A percentile compares a stretch with the other conserved stretches of the same genome.
Conservation (phyloP, 805 yeast genomes). For the Tanozyma kutaoensis region DNA sequence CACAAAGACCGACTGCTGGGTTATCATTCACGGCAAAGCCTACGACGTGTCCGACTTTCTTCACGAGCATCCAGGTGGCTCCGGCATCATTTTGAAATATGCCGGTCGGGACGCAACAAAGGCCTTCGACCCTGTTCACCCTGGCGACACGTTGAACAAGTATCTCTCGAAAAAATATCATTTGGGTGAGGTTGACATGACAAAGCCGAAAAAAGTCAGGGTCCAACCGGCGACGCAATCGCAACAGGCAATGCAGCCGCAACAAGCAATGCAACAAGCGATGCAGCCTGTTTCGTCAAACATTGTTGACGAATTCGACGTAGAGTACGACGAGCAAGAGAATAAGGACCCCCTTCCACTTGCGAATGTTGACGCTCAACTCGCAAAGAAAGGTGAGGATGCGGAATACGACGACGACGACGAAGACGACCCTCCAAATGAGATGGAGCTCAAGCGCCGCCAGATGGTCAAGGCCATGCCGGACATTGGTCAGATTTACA, state of each 20-base stretch:
- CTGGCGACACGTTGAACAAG: conserved; percentile 65
- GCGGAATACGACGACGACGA: conserved; percentile 23
- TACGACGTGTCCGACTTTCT: conserved; percentile 64
- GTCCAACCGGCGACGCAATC: neutral
- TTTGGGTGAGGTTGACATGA: conserved; percentile 11
- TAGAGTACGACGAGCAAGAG: conserved; percentile 23
- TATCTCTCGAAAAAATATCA: conserved; percentile 35
- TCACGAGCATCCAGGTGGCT: conserved; percentile 63
- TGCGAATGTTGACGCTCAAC: neutral
- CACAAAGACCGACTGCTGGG: conserved; percentile 63
- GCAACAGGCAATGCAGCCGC: conserved; percentile 9
- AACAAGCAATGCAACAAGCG: conserved; percentile 3
- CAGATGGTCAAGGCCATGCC: conserved; percentile 44
- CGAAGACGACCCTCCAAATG: conserved; percentile 21
- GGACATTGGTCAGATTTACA: conserved; percentile 53
- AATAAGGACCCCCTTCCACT: conserved; percentile 11
- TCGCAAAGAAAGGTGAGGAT: no score
- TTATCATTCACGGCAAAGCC: conserved; percentile 64
- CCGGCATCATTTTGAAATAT: conserved; percentile 37
- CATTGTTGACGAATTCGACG: conserved; percentile 7
- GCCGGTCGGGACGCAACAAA: conserved; percentile 53
- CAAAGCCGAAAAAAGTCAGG: neutral
- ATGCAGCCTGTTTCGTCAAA: neutral
- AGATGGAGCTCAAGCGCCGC: conserved; percentile 13
- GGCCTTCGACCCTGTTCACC: conserved; percentile 81